Base-by-base conservation (phyloP, 495 filamentous ascomycete genomes). In the Penicillium cosmopolitanum region DNA sequence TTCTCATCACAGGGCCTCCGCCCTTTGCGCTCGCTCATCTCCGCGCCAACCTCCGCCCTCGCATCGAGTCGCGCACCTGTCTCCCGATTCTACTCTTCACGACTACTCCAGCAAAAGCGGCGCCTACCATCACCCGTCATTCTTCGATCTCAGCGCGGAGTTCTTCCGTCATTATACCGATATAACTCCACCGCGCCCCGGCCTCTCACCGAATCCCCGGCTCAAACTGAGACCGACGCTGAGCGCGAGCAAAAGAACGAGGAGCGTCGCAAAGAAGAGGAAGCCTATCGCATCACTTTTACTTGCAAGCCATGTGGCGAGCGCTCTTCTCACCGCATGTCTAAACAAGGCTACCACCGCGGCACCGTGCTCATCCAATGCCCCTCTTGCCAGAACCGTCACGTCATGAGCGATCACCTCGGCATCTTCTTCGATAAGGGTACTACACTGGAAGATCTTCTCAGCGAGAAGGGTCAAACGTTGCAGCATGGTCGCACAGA, bases 371-470 rank as follows among this genome's bases (percentile, higher is more conserved):
- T 98, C 44, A 92, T 99, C 48, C 85, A 85, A 34, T 99, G 95
- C 67, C 93, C 93, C 1, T 73, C 74, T 1, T 99, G 95, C 73
- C 81, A 87, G 64, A 90, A 89, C 65, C 82, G 92, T 19, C 95
- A 99, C 78, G 77, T 98, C 55, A 97, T 99, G 65, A 87, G 84
- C 67, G 95, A 99, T 76, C 89, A 99, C 75, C 75, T 98, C 43
- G 72, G 74, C 13, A 78, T 81, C 38, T 81, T 81, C 62, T 74
- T 73, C 31, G 79, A 81, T 31, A 60, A 71, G 46, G 66, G 65
- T 50, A 74, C 65, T 18, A 80, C 69, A 0, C 52, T 74, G 7
- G 72, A 77, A 58, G 74, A 75, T 63, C 64, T 79, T 2, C 19
- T 80, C 59, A 56, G 62, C 21, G 55, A 75, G 48, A 57, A 71